Base-by-base conservation (phyloP, 192 early-diverging fungal genomes). In the Funneliformis mosseae region DNA sequence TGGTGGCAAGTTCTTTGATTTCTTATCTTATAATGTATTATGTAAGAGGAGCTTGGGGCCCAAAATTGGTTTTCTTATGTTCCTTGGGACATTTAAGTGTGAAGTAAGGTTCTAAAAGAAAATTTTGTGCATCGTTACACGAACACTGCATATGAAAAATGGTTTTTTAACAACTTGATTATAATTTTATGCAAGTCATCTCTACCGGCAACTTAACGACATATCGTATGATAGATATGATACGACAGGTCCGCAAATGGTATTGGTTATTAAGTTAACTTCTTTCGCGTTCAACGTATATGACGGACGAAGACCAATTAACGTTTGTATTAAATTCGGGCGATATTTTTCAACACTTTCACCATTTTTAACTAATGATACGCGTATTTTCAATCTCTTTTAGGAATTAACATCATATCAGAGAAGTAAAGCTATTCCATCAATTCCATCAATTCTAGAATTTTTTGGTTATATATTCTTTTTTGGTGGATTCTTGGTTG, bases 181-280 rank as follows among this genome's bases (percentile, higher is more conserved):
- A 71, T 45, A 63, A 18, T 60, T 73, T 72, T 42, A 60, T 45
- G 28, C 18, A 74, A 90, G 89, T 74, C 89, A 92, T 80, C 72
- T 90, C 16, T 79, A 79, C 45, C 86, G 90, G 45, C 89, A 90
- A 62, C 48, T 82, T 27, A 79, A 85, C 45, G 81, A 86, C 69
- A 80, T 83, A 12, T 82, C 83, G 14, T 84, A 88, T 73, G 89
- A 88, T 18, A 83, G 84, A 25, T 89, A 95, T 81, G 97, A 99
- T 86, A 88, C 93, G 74, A 95, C 97, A 11, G 94, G 95, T 14
- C 95, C 96, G 3, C 93, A 96, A 84, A 99, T 99, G 97, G 90
- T 98, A 28, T 85, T 97, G 68, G 92, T 96, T n/a, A 97, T 97
- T 77, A 97, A 97, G 81, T 82, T 96, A 59, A 94, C 96, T 23